Base-by-base conservation (phyloP, 2,329 filamentous ascomycete genomes). In the Neopestalotiopsis clavispora region DNA sequence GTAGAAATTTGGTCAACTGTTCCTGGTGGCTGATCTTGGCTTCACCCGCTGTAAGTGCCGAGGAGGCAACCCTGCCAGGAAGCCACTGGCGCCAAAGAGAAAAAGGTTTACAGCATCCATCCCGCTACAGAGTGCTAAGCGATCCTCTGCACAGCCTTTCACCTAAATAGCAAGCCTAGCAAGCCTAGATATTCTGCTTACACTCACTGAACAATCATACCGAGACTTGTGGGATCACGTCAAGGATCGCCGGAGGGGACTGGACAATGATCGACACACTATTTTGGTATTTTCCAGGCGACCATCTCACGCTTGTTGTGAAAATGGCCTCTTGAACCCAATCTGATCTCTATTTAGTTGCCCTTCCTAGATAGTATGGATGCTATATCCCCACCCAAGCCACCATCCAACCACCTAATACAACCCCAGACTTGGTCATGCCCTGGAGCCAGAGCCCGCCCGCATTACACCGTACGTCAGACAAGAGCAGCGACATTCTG, bases 11-110 rank as follows among this genome's bases (percentile, higher is more conserved):
- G 59, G 32, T 62, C 59, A 62, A 62, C 59, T 62, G 59, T 40
- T 20, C 59, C 59, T 62, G 59, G 59, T 62, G 59, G 59, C 59
- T 40, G 59, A 40, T 38, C 30, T 62, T 62, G 32, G 59, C 28
- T 62, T 30, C 20, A 32, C 13, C 28, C 30, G 32, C 30, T 62
- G 59, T 30, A 62, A 62, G 12, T 62, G 59, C 59, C 59, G 59
- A 62, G 20, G 34, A 40, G 45, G 45, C 45, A 52, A 52, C 45
- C 45, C 45, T 52, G 17, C n/a, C 14, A 52, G 20, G 10, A 5
- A n/a, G 34, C 34, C 34, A 38, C 34, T 38, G 34, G 45, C n/a
- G 45, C 45, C n/a, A 23, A 52, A 52, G 45, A 52, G 10, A 9
- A 52, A 52, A 52, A 23, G 6, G 20, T n/a, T 52, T 17, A 52